Base-by-base conservation (phyloP, 345 rosid species). In the Gossypium bickii region DNA sequence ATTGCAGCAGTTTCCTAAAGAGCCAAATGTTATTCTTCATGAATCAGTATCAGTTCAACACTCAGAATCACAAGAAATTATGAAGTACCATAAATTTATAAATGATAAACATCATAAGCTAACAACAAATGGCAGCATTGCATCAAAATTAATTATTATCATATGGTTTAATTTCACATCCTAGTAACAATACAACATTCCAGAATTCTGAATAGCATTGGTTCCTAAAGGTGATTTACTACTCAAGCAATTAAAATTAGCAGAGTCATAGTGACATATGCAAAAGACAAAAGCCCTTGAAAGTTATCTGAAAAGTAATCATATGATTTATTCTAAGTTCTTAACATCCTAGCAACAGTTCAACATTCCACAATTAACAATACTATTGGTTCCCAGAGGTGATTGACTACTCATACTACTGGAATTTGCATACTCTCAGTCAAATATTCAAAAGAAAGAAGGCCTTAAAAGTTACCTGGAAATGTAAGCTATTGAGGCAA, bases 401-500 rank as follows among this genome's bases (percentile, higher is more conserved):
- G 47, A 4, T 41, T 72, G 38, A 22, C 18, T 7, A 47, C 44
- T 25, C 3, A 73, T 55, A 2, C 17, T 38, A 69, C 12, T 29
- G 2, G 59, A 47, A 11, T 67, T 18, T 1, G 41, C 73, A 71
- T 63, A 24, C 18, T 53, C n/a, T 7, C 58, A 47, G 13, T 15
- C 3, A 22, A 11, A 58, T 29, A 17, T 24, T 65, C 7, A 48
- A 67, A 72, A 74, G 22, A 52, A 24, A 44, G 60, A 41, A 67
- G 61, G 74, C 52, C 43, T 44, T 27, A 76, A 77, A 27, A 65
- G 15, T 34, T 65, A 89, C 98, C 98, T 93, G 98, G 85, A 91
- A 93, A 82, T 92, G 92, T 70, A 90, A 85, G 85, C 98, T 93
- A 56, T 85, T 93, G 53, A 93, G 91, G 81, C 97, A 93, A 41